A percentile compares a stretch with the other conserved stretches of the same genome.
These are phyloP conservation scores for Spiromastix sp. DNA, from an alignment of 2,329 filamentous ascomycete species.

Conservation along the genomic window DNA sequence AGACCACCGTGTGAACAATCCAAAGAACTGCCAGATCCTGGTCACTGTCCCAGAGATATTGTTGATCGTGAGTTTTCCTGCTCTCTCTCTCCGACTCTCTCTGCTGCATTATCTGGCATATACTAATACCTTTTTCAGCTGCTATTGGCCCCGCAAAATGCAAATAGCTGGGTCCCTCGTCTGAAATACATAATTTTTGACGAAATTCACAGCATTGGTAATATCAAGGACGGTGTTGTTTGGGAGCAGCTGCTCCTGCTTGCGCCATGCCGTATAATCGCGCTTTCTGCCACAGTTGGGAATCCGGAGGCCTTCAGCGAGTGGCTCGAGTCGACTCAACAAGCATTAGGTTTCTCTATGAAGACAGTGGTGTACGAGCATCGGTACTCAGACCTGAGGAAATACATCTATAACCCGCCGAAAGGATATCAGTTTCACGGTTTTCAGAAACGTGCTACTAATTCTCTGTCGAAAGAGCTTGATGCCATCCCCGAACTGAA, in stretches of 20 bases:
- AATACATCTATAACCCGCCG: slow-evolving; percentile 55
- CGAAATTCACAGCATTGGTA: slow-evolving; percentile 70
- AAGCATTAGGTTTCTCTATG: slow-evolving; percentile 51
- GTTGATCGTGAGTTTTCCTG: slow-evolving; percentile 70
- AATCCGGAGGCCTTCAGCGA: slow-evolving; percentile 60
- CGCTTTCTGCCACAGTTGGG: slow-evolving; percentile 68
- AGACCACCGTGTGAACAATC: slow-evolving; percentile 65
- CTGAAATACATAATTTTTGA: slow-evolving; percentile 73
- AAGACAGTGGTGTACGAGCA: slow-evolving; percentile 58
- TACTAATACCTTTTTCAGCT: too few species aligned
- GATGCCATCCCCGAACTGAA: slow-evolving; percentile 41
- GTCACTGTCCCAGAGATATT: slow-evolving; percentile 70
- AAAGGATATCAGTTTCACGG: slow-evolving; percentile 42
- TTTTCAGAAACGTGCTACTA: slow-evolving; percentile 28
- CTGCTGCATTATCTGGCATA: too few species aligned
- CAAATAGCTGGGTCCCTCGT: slow-evolving; percentile 54
- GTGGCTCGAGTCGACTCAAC: slow-evolving; percentile 58
- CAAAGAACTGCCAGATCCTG: slow-evolving; percentile 61
- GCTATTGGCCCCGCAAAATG: slow-evolving; percentile 56
- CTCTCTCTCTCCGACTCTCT: too few species aligned
- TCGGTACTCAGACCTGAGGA: slow-evolving; percentile 68
- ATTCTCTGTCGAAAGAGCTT: slow-evolving; percentile 36
- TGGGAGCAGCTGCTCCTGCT: slow-evolving; percentile 71
- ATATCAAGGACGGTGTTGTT: slow-evolving; percentile 63
- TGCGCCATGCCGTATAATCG: slow-evolving; percentile 67